Percentiles rank a stretch among this genome's conserved stretches.
phyloP scores from a whole-genome alignment of 306 rosid species.

The Arachis hypogaea region DNA sequence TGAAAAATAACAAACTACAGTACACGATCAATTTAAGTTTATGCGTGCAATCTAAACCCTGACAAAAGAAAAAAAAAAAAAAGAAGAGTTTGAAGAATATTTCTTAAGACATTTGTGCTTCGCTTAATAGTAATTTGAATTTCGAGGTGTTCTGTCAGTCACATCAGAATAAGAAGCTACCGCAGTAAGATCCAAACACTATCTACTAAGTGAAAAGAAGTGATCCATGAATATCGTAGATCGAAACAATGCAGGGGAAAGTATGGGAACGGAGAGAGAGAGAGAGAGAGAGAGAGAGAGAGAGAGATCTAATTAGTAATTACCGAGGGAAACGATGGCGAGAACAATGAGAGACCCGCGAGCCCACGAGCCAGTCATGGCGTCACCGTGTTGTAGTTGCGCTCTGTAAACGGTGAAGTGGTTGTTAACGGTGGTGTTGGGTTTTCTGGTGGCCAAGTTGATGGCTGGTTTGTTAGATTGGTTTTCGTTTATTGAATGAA shows the following conservation, averaged over 20 bases:
- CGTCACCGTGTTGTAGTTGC: not conserved
- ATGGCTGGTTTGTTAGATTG: too few species aligned
- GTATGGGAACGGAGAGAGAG: constrained; percentile 29
- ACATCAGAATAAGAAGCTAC: not conserved
- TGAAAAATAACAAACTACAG: too few species aligned
- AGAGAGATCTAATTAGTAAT: constrained; percentile 48
- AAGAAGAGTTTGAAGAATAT: not conserved
- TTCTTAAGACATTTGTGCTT: not conserved
- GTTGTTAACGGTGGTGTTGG: not conserved
- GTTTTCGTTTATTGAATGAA: too few species aligned
- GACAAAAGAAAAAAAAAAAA: not conserved
- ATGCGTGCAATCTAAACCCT: too few species aligned
- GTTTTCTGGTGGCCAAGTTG: not conserved
- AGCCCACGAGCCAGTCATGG: constrained; percentile 78
- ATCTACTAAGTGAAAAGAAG: not conserved
- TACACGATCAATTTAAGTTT: too few species aligned
- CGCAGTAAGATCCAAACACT: not conserved
- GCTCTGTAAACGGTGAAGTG: too few species aligned
- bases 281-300: not conserved
- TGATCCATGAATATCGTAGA: constrained; percentile 10
- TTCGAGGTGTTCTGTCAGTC: too few species aligned
- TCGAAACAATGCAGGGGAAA: not conserved
- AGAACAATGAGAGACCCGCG: constrained; percentile 63
- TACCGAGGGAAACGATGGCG: constrained; percentile 63
- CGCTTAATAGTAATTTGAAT: not conserved